Conservation (phyloP, 805 yeast species). For the Groenewaldozyma tartarivorans region DNA sequence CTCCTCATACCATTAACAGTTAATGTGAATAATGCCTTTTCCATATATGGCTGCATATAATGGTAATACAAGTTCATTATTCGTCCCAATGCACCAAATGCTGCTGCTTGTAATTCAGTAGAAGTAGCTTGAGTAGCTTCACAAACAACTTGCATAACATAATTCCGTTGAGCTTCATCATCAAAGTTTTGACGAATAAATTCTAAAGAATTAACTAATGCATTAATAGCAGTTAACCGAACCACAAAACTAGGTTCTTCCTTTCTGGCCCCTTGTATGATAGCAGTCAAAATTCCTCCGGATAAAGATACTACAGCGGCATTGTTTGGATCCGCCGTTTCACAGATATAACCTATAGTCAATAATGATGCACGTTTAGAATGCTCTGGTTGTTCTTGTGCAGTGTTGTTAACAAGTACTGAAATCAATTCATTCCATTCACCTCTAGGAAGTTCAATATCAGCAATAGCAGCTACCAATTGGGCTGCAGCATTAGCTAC, state of each 20-base stretch:
- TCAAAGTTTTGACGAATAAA: conserved; percentile 84
- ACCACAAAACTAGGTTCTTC: conserved; percentile 68
- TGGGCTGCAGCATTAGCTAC: conserved; percentile 89
- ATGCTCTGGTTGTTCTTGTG: conserved; percentile 62
- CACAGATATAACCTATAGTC: conserved; percentile 94
- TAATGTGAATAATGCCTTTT: conserved; percentile 83
- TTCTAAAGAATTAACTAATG: conserved; percentile 82
- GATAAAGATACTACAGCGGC: conserved; percentile 74
- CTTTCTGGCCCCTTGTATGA: conserved; percentile 91
- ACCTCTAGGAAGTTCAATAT: conserved; percentile 76
- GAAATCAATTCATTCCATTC: conserved; percentile 87
- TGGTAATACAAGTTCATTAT: conserved; percentile 84
- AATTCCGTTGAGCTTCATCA: conserved; percentile 90
- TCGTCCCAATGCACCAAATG: conserved; percentile 89
- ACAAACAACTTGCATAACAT: conserved; percentile 97
- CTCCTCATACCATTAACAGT: conserved; percentile 87
- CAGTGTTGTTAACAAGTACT: conserved; percentile 77
- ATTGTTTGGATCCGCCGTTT: conserved; percentile 76
- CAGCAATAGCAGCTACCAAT: conserved; percentile 94
- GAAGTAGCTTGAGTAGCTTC: conserved; percentile 93
- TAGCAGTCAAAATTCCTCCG: conserved; percentile 87
- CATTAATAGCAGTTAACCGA: conserved; percentile 82
- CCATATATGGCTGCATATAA: conserved; percentile 93
- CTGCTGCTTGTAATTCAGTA: conserved; percentile 79
- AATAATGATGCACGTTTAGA: conserved; percentile 81